Evolutionary conservation across 345 rosid species (phyloP).

Genomic region (Eutrema japonicum): DNA sequence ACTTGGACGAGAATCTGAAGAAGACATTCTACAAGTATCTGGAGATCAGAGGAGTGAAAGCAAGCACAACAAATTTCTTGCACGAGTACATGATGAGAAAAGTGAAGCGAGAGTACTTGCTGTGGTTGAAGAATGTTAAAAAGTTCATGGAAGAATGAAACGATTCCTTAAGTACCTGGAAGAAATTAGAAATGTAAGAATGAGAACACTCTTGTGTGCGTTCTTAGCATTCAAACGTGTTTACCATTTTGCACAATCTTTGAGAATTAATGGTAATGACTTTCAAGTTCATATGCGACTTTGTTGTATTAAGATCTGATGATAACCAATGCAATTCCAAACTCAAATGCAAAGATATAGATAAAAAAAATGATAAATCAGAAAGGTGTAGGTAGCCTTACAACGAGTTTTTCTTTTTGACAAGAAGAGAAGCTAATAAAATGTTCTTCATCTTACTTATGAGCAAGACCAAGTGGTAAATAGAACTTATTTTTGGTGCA

Average conservation of each 20-base stretch:
- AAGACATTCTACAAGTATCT: constrained; percentile 79
- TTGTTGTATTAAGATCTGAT: not conserved
- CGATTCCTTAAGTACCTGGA: not conserved
- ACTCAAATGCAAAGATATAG: not conserved
- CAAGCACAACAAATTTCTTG: constrained; percentile 75
- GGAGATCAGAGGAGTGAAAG: constrained; percentile 82
- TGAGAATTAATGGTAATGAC: not conserved
- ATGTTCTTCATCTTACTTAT: constrained; percentile 36
- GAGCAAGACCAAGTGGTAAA: constrained; percentile 40
- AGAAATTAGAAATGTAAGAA: not conserved
- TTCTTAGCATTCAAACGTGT: constrained; percentile 2
- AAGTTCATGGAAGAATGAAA: constrained; percentile 55
- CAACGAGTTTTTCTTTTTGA: constrained; percentile 13
- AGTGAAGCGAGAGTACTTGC: constrained; percentile 64
- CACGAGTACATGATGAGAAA: constrained; percentile 86
- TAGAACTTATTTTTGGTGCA: constrained; percentile 42
- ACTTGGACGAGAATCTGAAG: constrained; percentile 86
- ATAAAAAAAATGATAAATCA: not conserved
- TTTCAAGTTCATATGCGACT: not conserved
- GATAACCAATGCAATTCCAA: not conserved
- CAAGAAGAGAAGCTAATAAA: constrained; percentile 33
- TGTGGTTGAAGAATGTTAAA: constrained; percentile 83
- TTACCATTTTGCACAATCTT: not conserved
- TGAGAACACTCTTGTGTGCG: not conserved
- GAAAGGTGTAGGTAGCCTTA: constrained; percentile 38